Evolutionary conservation across 768 basidiomycete genomes (phyloP).

Genomic region (Phlebiopsis gigantea): DNA sequence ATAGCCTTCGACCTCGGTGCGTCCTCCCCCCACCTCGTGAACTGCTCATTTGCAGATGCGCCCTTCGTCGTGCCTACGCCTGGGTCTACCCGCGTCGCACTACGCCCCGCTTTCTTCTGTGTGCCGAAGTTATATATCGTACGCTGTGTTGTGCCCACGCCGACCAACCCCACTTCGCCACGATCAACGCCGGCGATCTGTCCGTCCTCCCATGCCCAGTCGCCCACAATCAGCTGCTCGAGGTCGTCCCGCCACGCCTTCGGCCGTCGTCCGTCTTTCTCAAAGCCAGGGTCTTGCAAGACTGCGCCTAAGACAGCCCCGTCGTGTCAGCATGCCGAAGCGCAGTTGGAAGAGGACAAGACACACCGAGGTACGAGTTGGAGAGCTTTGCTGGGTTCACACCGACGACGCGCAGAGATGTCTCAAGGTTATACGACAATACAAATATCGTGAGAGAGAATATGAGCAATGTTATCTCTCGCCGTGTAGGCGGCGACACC

Average conservation of each 20-base stretch:
- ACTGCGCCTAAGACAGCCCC: slow-evolving; percentile 18
- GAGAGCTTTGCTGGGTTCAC: slow-evolving; percentile 22
- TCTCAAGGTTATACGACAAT: slow-evolving; percentile 70
- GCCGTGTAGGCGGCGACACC: slow-evolving; percentile 61
- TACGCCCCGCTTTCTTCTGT: slow-evolving; percentile 10
- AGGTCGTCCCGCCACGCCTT: slow-evolving; percentile 50
- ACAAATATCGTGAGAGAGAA: slow-evolving; percentile 62
- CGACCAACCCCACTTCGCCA: slow-evolving; percentile 39
- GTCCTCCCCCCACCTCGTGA: slow-evolving; percentile 49
- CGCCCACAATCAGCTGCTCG: slow-evolving; percentile 61
- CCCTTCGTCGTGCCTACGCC: slow-evolving; percentile 21
- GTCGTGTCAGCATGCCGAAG: background rate
- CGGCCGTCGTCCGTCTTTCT: slow-evolving; percentile 45
- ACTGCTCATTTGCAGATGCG: slow-evolving; percentile 44
- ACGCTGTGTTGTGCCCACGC: slow-evolving; percentile 15
- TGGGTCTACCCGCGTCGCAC: slow-evolving; percentile 16
- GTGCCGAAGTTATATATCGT: slow-evolving; percentile 22
- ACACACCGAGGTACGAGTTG: slow-evolving; percentile 17
- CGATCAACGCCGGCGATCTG: slow-evolving; percentile 52
- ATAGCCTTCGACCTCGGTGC: slow-evolving; percentile 53
- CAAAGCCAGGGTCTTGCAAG: slow-evolving; percentile 33
- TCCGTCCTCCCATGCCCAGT: slow-evolving; percentile 62
- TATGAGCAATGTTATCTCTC: slow-evolving; percentile 67
- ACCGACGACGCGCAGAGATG: slow-evolving; percentile 46
- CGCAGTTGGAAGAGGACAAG: background rate